Evolutionary conservation across 345 rosid genomes (phyloP).

Genomic region (Linum trigynum): DNA sequence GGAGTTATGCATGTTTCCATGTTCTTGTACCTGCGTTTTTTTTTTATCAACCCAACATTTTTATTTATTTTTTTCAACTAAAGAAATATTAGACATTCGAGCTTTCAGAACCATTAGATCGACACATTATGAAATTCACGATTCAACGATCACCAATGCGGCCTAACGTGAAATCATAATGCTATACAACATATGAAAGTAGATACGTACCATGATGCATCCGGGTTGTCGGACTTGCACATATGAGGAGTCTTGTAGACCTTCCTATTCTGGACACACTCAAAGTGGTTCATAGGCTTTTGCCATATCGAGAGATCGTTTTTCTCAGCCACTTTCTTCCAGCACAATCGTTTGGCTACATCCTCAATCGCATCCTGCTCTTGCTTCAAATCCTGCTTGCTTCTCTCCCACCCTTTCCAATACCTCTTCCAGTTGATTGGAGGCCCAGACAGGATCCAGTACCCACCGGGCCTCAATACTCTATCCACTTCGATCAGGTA

Average conservation of each 20-base stretch:
- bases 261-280: slow-evolving; percentile 44
- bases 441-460: slow-evolving; percentile 95
- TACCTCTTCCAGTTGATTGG: slow-evolving; percentile 80
- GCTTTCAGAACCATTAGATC: no score
- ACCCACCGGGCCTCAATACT: slow-evolving; percentile 90
- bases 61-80: no score
- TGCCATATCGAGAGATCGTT: slow-evolving; percentile 66
- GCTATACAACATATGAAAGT: background rate
- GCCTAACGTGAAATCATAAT: no score
- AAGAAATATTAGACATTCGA: no score
- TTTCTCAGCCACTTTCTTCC: slow-evolving; percentile 82
- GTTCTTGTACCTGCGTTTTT: slow-evolving; percentile 47
- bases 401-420: slow-evolving; percentile 97
- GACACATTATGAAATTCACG: no score
- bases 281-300: slow-evolving; percentile 83
- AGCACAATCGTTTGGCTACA: slow-evolving; percentile 67
- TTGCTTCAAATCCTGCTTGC: slow-evolving; percentile 58
- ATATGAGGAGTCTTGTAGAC: slow-evolving; percentile 45
- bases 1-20: slow-evolving; percentile 82
- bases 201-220: slow-evolving; percentile 56
- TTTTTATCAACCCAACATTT: background rate
- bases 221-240: slow-evolving; percentile 61
- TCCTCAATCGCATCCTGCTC: slow-evolving; percentile 88
- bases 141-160: no score
- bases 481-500: slow-evolving; percentile 85